Evolutionary conservation across 2,329 filamentous ascomycete species (phyloP).

Genomic region (Talaromyces rugulosus): DNA sequence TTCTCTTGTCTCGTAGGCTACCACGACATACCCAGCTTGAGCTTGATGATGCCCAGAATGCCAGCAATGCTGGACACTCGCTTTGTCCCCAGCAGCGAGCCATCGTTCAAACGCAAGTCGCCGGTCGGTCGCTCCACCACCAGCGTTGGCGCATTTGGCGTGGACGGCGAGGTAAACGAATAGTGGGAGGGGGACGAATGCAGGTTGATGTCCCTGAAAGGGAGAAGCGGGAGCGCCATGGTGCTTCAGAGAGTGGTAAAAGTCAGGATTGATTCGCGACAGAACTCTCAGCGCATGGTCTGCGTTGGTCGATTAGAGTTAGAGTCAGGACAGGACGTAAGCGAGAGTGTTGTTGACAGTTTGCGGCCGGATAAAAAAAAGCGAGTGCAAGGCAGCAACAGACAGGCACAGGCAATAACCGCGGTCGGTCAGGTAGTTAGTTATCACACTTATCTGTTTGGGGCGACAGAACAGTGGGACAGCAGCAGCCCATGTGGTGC

Average conservation of each 20-base stretch:
- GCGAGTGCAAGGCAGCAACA: background rate
- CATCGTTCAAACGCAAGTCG: constrained; percentile 80
- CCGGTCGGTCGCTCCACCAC: constrained; percentile 90
- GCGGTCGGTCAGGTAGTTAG: background rate
- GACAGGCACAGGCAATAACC: background rate
- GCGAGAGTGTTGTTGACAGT: background rate
- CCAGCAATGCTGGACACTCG: constrained; percentile 91
- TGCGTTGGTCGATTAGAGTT: background rate
- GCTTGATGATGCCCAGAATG: constrained; percentile 87
- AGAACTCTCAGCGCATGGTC: background rate
- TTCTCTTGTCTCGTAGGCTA: constrained; percentile 8
- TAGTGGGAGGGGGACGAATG: constrained; percentile 89
- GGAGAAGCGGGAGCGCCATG: constrained; percentile 47
- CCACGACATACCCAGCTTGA: constrained; percentile 70
- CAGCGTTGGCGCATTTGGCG: constrained; percentile 79
- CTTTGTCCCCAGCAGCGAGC: constrained; percentile 68
- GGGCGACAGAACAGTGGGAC: background rate
- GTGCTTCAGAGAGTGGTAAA: background rate
- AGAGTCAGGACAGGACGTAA: background rate
- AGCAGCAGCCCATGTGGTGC: no score
- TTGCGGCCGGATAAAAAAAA: background rate
- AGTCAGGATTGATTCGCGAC: background rate
- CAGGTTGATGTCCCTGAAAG: constrained; percentile 95
- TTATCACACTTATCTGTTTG: background rate
- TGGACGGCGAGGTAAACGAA: constrained; percentile 93